Base-by-base conservation (phyloP, 164 flowering plant species). In the Saururus chinensis region DNA sequence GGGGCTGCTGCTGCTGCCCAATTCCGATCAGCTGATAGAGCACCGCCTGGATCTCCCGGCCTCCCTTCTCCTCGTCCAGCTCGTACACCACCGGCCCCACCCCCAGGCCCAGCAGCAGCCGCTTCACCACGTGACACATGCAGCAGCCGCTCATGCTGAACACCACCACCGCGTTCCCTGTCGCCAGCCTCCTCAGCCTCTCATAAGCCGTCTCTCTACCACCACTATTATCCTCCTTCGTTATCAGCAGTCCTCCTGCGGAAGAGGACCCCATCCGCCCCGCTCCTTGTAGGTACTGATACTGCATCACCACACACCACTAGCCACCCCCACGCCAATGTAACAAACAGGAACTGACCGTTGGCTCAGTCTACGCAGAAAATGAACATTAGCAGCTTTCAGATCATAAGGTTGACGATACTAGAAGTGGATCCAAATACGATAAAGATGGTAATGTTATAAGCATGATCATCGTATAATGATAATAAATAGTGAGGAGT, bases 81-180 rank as follows among this genome's bases (percentile, higher is more conserved):
- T 88, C 96, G 26, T 83, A 60, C 51, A 88, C 66, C 59, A 87
- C 73, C 51, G 92, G 92, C 1, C 86, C 87, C 1, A 84, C 92
- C 0, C 90, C 92, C 13, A 86, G 88, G 40, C 88, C 73, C 65
- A 82, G 70, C 42, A 86, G 82, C 7, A 86, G 84, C 20, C 80
- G 81, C 74, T 84, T 83, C 21, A 77, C 87, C 42, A 84, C 96
- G 60, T 86, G 84, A 78, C 85, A 86, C 92, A 88, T 88, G 78
- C 96, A 86, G 75, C 92, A 88, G 35, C 82, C 79, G 68, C 86
- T 86, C 61, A 68, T 52, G 70, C 82, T 75, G 79, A 88, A 88
- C 14, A 88, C 77, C 66, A 88, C 96, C 66, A 86, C 96, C 51
- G 89, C 92, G 51, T 82, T 88, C 41, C 74, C 63, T 1, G 80